Base-by-base conservation (phyloP, 176 grass and related monocot genomes). In the Eremochloa ophiuroides region DNA sequence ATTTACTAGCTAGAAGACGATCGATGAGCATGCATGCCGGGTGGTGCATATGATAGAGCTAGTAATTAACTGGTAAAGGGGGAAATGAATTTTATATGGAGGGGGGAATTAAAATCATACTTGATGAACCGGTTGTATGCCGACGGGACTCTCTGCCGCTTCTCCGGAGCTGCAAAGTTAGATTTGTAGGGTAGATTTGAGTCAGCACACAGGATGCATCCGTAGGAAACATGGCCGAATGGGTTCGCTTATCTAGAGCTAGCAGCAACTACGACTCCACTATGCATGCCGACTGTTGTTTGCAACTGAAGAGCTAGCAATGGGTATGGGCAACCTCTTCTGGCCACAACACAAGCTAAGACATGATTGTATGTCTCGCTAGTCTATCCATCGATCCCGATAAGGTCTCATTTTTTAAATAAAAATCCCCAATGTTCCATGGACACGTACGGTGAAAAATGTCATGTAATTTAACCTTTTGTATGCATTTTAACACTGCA, bases 71-170 rank as follows among this genome's bases (percentile, higher is more conserved):
- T 14, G 11, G 8, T 31, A 2, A 34, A 20, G 2, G 27, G 29
- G 7, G 9, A 34, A 48, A 66, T 79, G 76, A 27, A 33, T 66
- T 47, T 30, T 62, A 26, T 58, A 13, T 1, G 7, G 1, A 17
- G 17, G 18, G 48, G 18, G 8, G 0, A 4, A 25, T 4, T 68
- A 50, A 29, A 10, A 85, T 76, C 91, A 93, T 84, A 99, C 96
- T 99, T 99, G 79, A 99, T 99, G 85, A 99, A 99, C 65, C 96
- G 82, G 76, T 99, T 99, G 69, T 99, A 99, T 4, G 93, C 96
- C 39, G 96, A 99, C 28, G 96, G 96, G 74, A 99, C 96, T 91
- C 96, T 91, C 85, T 99, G 96, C 68, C 96, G 76, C 87, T 99
- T 99, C 93, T 93, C 96, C 29, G 96, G 96, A 80, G 96, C 96